Percentiles rank a stretch among this genome's conserved stretches.
Conservation (phyloP, 352 stramenopile species). For the Phytopythium aichiense region DNA sequence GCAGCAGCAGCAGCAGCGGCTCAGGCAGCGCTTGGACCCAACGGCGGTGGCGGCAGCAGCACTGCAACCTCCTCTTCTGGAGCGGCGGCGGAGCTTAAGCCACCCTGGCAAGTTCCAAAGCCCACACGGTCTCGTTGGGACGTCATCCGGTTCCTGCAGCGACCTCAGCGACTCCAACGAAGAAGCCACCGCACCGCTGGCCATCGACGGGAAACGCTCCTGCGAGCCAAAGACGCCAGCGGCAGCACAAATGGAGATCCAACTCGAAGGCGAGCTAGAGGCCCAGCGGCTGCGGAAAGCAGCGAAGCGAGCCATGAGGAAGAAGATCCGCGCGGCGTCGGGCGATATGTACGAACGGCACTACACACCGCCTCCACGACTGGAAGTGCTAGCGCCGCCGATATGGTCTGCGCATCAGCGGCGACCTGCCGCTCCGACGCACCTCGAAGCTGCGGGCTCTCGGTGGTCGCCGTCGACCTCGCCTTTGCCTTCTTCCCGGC, state of each 20-base stretch:
- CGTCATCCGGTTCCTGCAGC: conserved; percentile 17
- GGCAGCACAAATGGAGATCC: conserved; percentile 24
- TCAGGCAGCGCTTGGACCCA: neutral
- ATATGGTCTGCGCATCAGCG: conserved; percentile 3
- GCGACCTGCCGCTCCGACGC: neutral
- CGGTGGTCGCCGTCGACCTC: conserved; percentile 1
- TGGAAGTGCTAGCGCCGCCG: neutral
- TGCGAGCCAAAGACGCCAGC: neutral
- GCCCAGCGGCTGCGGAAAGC: conserved; percentile 11
- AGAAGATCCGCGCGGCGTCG: conserved; percentile 31
- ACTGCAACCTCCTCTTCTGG: conserved; percentile 12
- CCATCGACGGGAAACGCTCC: no score
- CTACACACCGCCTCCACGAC: neutral
- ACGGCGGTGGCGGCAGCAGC: conserved; percentile 2
- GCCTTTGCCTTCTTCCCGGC: conserved; percentile 1
- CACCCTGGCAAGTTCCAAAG: conserved; percentile 24
- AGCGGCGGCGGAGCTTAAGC: conserved; percentile 32
- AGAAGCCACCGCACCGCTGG: conserved; percentile 16
- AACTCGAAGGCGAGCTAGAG: conserved; percentile 21
- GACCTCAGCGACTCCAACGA: conserved; percentile 18
- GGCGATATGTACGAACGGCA: conserved; percentile 38
- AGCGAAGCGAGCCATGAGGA: conserved; percentile 28
- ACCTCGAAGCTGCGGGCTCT: neutral
- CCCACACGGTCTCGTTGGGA: conserved; percentile 3
- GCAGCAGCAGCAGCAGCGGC: conserved; percentile 19